phyloP scores from a whole-genome alignment of 2,329 filamentous ascomycete genomes.

The Dryadomyces sulphureus region DNA sequence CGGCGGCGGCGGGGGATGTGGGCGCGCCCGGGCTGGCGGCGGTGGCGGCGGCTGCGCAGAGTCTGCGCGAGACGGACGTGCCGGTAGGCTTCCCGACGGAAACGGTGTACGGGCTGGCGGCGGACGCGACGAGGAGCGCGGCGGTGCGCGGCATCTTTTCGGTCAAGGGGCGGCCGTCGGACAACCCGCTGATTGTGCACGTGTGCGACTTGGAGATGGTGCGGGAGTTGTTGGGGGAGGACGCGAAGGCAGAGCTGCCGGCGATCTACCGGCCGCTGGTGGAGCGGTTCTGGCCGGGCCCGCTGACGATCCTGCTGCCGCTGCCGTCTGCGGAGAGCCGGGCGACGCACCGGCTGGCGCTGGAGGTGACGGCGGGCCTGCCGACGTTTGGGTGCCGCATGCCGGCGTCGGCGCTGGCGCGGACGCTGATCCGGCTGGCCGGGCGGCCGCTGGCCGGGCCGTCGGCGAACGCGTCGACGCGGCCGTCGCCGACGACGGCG shows the following conservation, averaged over 20 bases:
- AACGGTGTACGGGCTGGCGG: constrained; percentile 94
- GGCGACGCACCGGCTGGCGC: constrained; percentile 41
- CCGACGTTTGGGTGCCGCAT: constrained; percentile 80
- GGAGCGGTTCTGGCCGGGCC: constrained; percentile 81
- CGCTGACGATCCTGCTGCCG: constrained; percentile 77
- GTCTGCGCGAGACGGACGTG: constrained; percentile 48
- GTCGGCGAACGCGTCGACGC: constrained; percentile 87
- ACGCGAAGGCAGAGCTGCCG: constrained; percentile 42
- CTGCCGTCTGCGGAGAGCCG: constrained; percentile 43
- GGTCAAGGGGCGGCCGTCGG: constrained; percentile 78
- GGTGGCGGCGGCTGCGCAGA: constrained; percentile 49
- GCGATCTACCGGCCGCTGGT: constrained; percentile 67
- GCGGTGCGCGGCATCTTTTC: constrained; percentile 86
- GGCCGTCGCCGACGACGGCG: constrained; percentile 80
- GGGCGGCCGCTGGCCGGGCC: constrained; percentile 75
- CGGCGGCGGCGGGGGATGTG: constrained; percentile 14
- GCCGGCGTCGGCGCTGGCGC: constrained; percentile 71
- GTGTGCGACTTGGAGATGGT: constrained; percentile 70
- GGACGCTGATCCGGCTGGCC: constrained; percentile 69
- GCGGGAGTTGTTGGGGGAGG: constrained; percentile 37
- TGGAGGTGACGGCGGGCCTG: constrained; percentile 83
- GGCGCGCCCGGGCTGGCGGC: constrained; percentile 18
- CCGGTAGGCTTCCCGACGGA: constrained; percentile 96
- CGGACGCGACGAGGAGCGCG: constrained; percentile 73
- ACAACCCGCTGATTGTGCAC: constrained; percentile 93